phyloP scores from a whole-genome alignment of 2,329 filamentous ascomycete genomes.

The Aspergillus flavus region DNA sequence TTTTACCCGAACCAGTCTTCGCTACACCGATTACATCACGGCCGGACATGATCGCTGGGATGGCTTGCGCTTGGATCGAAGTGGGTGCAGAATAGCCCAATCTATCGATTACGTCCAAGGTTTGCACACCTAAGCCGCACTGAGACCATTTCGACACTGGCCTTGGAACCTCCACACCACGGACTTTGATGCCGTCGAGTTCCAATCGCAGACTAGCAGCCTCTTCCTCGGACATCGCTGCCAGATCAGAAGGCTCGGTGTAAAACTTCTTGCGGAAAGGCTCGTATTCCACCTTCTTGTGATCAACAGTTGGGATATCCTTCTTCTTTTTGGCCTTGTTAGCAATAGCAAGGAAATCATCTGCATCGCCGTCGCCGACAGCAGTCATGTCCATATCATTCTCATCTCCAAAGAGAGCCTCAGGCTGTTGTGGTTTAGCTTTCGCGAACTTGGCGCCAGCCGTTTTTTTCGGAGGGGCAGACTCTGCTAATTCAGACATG shows the following conservation, averaged over 20 bases:
- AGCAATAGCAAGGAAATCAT: conserved; percentile 65
- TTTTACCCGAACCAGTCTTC: conserved; percentile 97
- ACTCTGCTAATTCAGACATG: conserved; percentile 72
- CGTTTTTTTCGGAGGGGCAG: conserved; percentile 47
- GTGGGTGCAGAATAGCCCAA: conserved; percentile 88
- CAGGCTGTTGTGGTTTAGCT: conserved; percentile 67
- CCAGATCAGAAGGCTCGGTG: conserved; percentile 82
- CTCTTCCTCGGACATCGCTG: conserved; percentile 81
- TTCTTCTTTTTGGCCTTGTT: conserved; percentile 83
- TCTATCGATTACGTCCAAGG: conserved; percentile 78
- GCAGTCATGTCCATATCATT: conserved; percentile 70
- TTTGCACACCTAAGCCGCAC: conserved; percentile 84
- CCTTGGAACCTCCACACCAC: conserved; percentile 83
- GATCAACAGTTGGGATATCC: conserved; percentile 86
- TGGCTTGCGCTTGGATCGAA: conserved; percentile 90
- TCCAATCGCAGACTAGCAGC: conserved; percentile 79
- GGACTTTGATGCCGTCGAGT: conserved; percentile 92
- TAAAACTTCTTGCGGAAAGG: conserved; percentile 94
- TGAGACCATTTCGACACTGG: conserved; percentile 97
- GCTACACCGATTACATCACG: conserved; percentile 94
- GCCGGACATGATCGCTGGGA: conserved; percentile 94
- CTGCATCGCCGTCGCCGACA: conserved; percentile 62
- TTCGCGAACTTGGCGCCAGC: conserved; percentile 39
- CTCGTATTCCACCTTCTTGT: conserved; percentile 81
- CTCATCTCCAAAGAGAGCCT: conserved; percentile 84